phyloP scores from a whole-genome alignment of 257 asterid genomes.

The Paulownia fortunei region DNA sequence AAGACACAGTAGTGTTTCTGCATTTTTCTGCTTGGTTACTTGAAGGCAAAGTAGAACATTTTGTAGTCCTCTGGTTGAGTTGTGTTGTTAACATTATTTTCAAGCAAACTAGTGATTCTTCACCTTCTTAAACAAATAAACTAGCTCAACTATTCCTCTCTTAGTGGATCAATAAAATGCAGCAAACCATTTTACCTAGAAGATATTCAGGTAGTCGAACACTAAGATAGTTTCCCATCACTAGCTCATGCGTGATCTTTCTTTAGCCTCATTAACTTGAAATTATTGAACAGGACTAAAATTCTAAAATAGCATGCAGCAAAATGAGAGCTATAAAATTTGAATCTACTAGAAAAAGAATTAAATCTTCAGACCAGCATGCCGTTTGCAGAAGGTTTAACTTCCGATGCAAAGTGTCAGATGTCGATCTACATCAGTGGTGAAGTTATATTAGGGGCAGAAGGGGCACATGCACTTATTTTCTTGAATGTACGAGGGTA shows the following conservation, averaged over 20 bases:
- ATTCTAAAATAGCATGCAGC: not conserved
- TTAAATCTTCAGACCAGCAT: too few species aligned
- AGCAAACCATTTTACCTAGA: not conserved
- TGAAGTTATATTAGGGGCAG: not conserved
- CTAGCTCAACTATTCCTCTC: not conserved
- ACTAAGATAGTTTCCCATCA: not conserved
- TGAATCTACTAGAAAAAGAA: too few species aligned
- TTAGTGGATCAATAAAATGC: not conserved
- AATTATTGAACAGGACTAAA: not conserved
- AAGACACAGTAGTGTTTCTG: not conserved
- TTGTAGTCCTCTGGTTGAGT: not conserved
- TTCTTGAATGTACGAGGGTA: too few species aligned
- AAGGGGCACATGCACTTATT: too few species aligned
- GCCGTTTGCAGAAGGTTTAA: not conserved
- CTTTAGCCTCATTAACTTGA: not conserved
- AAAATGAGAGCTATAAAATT: slow-evolving; percentile 2
- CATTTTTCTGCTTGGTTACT: not conserved
- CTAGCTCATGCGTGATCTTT: not conserved
- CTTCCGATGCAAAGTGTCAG: not conserved
- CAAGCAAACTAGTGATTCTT: too few species aligned
- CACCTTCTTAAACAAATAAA: too few species aligned
- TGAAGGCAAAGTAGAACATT: not conserved
- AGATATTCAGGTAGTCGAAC: too few species aligned
- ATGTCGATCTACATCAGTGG: not conserved
- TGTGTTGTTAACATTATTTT: not conserved